A percentile compares a stretch with the other conserved stretches of the same genome.
Evolutionary conservation across 176 grass and related monocot genomes (phyloP).

Genomic region (Carex myosuroides): DNA sequence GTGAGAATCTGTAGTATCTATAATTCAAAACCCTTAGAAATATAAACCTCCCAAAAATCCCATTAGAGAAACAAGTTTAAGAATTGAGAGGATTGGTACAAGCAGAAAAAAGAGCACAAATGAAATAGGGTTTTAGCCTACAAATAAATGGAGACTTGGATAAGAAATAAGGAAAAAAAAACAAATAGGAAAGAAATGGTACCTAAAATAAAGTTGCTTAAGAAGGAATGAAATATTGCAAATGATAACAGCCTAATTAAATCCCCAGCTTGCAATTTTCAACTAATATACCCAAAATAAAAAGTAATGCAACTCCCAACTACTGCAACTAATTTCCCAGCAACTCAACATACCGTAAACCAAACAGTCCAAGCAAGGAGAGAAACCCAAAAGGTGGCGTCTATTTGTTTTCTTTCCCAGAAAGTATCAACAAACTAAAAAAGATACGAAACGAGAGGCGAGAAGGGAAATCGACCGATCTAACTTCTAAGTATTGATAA

Average conservation of each 20-base stretch:
- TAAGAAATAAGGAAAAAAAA: background rate
- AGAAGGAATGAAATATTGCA: background rate
- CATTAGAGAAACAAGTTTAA: background rate
- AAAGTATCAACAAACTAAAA: background rate
- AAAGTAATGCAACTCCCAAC: conserved; percentile 13
- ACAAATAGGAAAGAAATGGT: background rate
- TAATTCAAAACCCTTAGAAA: background rate
- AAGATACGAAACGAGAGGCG: background rate
- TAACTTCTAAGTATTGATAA: conserved; percentile 4
- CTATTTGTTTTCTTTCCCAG: background rate
- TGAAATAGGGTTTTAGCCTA: background rate
- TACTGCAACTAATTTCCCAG: conserved; percentile 24
- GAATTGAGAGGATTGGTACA: background rate
- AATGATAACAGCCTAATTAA: background rate
- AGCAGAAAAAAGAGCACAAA: background rate
- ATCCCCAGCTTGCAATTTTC: conserved; percentile 10
- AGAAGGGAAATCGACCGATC: conserved; percentile 16
- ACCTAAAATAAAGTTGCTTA: conserved; percentile 12
- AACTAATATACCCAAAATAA: background rate
- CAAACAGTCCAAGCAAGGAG: background rate
- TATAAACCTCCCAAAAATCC: conserved; percentile 12
- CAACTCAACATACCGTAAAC: background rate
- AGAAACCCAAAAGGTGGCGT: conserved; percentile 7
- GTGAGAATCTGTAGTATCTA: background rate
- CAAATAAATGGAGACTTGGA: background rate